phyloP scores from a whole-genome alignment of 2,329 filamentous ascomycete genomes.

The Trichophyton benhamiae region DNA sequence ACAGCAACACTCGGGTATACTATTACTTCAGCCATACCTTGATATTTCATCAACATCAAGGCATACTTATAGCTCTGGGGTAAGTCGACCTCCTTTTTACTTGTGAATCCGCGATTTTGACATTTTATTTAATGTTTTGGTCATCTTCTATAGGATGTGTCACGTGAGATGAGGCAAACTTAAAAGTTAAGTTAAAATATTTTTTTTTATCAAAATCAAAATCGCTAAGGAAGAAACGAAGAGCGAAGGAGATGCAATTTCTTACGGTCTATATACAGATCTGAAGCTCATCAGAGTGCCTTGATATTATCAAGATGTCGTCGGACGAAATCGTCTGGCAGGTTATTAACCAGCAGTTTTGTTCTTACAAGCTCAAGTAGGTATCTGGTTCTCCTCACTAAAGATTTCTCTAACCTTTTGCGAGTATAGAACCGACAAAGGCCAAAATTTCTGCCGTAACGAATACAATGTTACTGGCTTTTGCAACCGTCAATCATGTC shows the following conservation, averaged over 20 bases:
- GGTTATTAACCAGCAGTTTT: constrained; percentile 91
- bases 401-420: constrained; percentile 3
- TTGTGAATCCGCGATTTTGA: neutral
- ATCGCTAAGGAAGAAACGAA: neutral
- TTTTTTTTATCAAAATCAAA: neutral
- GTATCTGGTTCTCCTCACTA: constrained; percentile 18
- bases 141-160: neutral
- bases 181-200: neutral
- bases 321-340: constrained; percentile 97
- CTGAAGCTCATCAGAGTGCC: neutral
- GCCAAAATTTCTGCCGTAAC: constrained; percentile 89
- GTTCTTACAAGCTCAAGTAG: constrained; percentile 86
- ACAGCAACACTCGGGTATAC: neutral
- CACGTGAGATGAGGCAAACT: neutral
- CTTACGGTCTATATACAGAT: neutral
- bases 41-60: neutral
- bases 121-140: neutral
- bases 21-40: neutral
- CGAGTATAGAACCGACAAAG: constrained; percentile 57
- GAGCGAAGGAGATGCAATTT: neutral
- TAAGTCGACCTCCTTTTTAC: too few relatives aligned
- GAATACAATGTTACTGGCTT: constrained; percentile 78
- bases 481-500: constrained; percentile 78
- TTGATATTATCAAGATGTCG: constrained; percentile 45
- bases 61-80: neutral